Evolutionary conservation across 768 basidiomycete species (phyloP).

Genomic region (Kwoniella mangroviensis): DNA sequence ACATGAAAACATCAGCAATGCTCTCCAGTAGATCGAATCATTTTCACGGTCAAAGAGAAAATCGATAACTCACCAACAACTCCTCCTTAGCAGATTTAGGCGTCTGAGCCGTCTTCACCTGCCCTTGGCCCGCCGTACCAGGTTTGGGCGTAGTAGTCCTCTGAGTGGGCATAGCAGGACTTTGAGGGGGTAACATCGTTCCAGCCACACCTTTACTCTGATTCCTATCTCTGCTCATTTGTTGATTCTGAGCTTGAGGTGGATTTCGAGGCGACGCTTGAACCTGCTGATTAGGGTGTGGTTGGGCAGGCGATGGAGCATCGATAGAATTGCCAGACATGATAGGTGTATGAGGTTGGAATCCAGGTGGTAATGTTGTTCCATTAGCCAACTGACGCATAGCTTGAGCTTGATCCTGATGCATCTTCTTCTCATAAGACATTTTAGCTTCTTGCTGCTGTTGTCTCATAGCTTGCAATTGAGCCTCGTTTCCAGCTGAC

Average conservation of each 20-base stretch:
- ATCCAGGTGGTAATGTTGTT: conserved; percentile 13
- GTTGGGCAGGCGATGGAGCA: conserved; percentile 44
- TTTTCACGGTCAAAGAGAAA: neutral
- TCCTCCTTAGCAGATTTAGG: conserved; percentile 41
- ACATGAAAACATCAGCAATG: neutral
- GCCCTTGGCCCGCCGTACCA: conserved; percentile 12
- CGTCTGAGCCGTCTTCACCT: conserved; percentile 31
- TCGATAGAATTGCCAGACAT: conserved; percentile 37
- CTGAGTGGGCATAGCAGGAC: conserved; percentile 33
- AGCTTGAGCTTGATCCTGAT: conserved; percentile 39
- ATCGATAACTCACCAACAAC: conserved; percentile 21
- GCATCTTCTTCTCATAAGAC: conserved; percentile 42
- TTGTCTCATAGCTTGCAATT: conserved; percentile 29
- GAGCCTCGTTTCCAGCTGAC: conserved; percentile 23
- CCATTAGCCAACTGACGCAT: conserved; percentile 29
- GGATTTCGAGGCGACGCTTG: conserved; percentile 41
- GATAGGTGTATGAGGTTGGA: conserved; percentile 43
- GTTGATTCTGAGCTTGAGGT: conserved; percentile 14
- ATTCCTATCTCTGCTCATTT: conserved; percentile 43
- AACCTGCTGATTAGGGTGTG: neutral
- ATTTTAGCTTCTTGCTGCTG: conserved; percentile 37
- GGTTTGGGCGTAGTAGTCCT: conserved; percentile 33
- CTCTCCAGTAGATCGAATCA: neutral
- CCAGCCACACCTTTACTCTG: conserved; percentile 42
- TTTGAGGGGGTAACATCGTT: conserved; percentile 52